These are phyloP conservation scores for Eimeria tenella DNA, from an alignment of 169 alveolate species.

Conservation along the genomic window DNA sequence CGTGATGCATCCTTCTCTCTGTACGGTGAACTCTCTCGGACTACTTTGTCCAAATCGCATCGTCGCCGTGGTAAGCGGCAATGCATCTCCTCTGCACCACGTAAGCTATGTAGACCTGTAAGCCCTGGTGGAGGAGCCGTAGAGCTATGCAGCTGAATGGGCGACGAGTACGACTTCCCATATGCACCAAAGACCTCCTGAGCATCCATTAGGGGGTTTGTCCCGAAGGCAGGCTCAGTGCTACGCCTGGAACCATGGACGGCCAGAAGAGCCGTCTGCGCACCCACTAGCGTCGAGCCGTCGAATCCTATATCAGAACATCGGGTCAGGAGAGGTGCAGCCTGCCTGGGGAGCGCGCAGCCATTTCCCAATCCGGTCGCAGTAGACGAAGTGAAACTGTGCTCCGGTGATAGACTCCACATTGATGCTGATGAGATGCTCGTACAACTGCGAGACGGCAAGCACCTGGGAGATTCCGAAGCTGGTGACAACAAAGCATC, in stretches of 20 bases:
- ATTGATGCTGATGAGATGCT: background rate
- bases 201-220: background rate
- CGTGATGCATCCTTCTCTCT: background rate
- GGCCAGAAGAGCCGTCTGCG: background rate
- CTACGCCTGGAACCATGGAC: conserved; percentile 19
- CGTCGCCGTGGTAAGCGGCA: background rate
- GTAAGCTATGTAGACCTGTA: background rate
- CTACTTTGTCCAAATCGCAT: background rate
- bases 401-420: conserved; percentile 54
- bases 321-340: background rate
- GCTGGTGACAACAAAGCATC: conserved; percentile 21
- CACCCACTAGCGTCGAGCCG: background rate
- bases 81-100: background rate
- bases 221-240: background rate
- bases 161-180: background rate
- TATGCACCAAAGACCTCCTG: conserved; percentile 30
- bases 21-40: background rate
- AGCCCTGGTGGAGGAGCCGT: conserved; percentile 12
- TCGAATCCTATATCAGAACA: background rate
- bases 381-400: background rate
- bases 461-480: conserved; percentile 29
- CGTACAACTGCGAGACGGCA: background rate
- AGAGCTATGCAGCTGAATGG: background rate
- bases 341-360: background rate
- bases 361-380: conserved; percentile 3